phyloP scores from a whole-genome alignment of 352 stramenopile genomes.

The Nannochloropsis limnetica region DNA sequence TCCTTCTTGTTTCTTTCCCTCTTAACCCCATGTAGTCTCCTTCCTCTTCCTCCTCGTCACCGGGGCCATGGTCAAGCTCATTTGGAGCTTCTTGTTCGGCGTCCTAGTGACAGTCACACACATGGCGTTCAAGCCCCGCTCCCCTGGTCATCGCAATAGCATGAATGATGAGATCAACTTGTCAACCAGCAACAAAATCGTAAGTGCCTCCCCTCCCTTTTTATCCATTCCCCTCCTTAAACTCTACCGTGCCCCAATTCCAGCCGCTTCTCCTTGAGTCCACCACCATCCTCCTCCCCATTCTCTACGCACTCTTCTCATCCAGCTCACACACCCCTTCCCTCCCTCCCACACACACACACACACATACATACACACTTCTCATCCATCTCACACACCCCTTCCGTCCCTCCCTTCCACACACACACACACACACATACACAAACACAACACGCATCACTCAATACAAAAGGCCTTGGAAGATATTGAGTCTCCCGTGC shows the following conservation, averaged over 20 bases:
- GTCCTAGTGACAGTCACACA: background rate
- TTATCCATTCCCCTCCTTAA: background rate
- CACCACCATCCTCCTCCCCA: too few relatives aligned
- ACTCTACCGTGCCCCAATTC: too few relatives aligned
- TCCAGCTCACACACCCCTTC: too few relatives aligned
- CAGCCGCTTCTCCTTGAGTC: too few relatives aligned
- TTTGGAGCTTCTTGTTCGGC: constrained; percentile 1
- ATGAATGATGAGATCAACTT: background rate
- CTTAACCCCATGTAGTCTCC: background rate
- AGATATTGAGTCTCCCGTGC: background rate
- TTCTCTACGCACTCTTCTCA: too few relatives aligned
- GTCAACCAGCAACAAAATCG: background rate
- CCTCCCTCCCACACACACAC: too few relatives aligned
- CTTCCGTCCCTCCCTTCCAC: background rate
- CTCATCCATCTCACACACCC: background rate
- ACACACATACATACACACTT: too few relatives aligned
- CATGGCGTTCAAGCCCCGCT: background rate
- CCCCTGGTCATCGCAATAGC: background rate
- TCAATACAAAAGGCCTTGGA: background rate
- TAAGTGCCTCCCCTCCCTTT: background rate
- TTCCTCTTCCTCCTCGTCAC: constrained; percentile 16
- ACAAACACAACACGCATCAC: background rate
- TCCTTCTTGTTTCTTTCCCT: background rate
- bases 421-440: background rate
- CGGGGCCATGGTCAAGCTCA: constrained; percentile 9